These are phyloP conservation scores for Stagonosporopsis tanaceti DNA, from an alignment of 2,329 filamentous ascomycete species.

Conservation along the genomic window DNA sequence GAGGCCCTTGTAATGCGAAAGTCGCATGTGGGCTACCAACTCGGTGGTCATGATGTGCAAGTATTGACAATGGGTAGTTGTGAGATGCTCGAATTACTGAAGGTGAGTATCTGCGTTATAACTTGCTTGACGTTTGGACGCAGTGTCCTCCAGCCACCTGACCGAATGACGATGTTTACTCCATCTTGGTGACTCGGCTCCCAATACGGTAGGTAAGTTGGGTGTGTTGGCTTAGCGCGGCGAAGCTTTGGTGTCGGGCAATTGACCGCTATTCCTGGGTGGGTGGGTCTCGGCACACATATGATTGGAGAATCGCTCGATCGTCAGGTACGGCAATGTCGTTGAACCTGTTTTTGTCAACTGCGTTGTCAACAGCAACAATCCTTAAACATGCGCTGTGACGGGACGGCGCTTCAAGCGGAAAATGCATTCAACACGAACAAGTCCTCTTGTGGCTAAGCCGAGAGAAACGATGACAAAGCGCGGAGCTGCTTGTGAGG, in stretches of 20 bases:
- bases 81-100: neutral
- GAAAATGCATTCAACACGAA: neutral
- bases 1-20: constrained; percentile 17
- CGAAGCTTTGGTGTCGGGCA: constrained; percentile 18
- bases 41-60: constrained; percentile 14
- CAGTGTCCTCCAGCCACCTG: neutral
- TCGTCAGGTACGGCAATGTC: constrained; percentile 11
- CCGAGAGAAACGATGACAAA: constrained; percentile 5
- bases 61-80: constrained; percentile 4
- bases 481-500: constrained; percentile 1
- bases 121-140: neutral
- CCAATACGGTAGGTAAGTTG: constrained; percentile 11
- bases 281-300: constrained; percentile 12
- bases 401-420: neutral
- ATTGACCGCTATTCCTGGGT: constrained; percentile 18
- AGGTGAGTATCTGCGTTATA: constrained; percentile 10
- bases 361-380: constrained; percentile 11
- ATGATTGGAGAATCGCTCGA: constrained; percentile 15
- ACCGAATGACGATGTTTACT: constrained; percentile 9
- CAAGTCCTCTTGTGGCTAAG: neutral
- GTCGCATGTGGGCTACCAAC: constrained; percentile 17
- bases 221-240: constrained; percentile 11
- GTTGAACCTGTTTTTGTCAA: constrained; percentile 5
- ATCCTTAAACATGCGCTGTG: neutral
- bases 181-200: constrained; percentile 9